Conservation (phyloP, 116 monocot species). For the Zostera marina region DNA sequence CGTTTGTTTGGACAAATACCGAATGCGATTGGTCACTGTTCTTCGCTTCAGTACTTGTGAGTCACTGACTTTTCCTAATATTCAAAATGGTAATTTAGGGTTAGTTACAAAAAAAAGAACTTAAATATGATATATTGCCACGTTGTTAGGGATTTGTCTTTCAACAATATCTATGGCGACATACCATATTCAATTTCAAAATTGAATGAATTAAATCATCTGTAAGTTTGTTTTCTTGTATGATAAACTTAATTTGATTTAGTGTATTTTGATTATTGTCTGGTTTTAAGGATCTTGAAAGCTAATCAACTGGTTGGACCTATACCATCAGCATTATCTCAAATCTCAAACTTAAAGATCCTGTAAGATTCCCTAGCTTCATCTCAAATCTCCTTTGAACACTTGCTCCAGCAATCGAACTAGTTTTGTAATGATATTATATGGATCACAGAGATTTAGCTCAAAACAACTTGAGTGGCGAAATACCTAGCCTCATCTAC, state of each 20-base stretch:
- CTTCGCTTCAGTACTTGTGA: constrained; percentile 47
- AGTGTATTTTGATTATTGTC: not conserved
- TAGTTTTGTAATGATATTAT: not conserved
- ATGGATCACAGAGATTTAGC: constrained; percentile 56
- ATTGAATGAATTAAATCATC: constrained; percentile 60
- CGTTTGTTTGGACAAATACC: constrained; percentile 81
- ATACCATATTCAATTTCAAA: constrained; percentile 93
- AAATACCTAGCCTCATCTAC: constrained; percentile 81
- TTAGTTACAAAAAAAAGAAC: not conserved
- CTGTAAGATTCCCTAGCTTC: constrained; percentile 29
- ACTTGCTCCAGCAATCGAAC: not conserved
- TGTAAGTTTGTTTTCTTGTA: constrained; percentile 29
- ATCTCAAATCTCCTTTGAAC: not conserved
- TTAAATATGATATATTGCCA: not conserved
- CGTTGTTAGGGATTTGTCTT: constrained; percentile 61
- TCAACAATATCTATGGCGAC: constrained; percentile 74
- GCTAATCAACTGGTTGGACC: constrained; percentile 75
- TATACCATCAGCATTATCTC: constrained; percentile 90
- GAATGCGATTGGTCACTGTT: constrained; percentile 89
- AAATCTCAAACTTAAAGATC: constrained; percentile 78
- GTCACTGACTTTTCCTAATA: not conserved
- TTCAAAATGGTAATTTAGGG: too few relatives aligned
- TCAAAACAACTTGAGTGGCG: constrained; percentile 78
- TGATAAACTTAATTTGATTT: not conserved
- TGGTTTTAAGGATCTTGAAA: constrained; percentile 54